These are phyloP conservation scores for Neodidymelliopsis sp. DNA, from an alignment of 2,329 filamentous ascomycete genomes.

Conservation along the genomic window DNA sequence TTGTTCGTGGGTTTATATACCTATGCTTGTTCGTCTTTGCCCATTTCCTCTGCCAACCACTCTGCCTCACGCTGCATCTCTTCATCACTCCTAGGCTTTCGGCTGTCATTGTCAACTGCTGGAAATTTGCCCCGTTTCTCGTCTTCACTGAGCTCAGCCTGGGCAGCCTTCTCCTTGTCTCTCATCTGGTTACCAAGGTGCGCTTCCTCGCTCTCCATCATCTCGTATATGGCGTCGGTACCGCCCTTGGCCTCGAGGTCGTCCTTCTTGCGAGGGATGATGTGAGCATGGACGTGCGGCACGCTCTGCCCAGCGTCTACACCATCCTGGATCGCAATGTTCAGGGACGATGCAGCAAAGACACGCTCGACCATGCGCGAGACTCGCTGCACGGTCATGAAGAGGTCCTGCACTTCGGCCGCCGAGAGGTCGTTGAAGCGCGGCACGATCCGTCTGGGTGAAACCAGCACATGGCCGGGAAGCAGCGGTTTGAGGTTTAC, in stretches of 20 bases:
- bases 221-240: constrained; percentile 79
- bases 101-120: constrained; percentile 69
- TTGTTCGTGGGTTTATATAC: no score
- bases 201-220: constrained; percentile 84
- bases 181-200: constrained; percentile 77
- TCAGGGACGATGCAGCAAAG: constrained; percentile 76
- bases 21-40: constrained; percentile 46
- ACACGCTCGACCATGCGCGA: constrained; percentile 74
- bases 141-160: constrained; percentile 32
- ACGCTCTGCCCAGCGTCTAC: constrained; percentile 91
- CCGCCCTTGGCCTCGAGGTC: constrained; percentile 66
- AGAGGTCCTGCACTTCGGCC: constrained; percentile 82
- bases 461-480: constrained; percentile 91
- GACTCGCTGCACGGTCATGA: constrained; percentile 83
- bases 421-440: constrained; percentile 77
- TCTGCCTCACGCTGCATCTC: constrained; percentile 84
- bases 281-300: constrained; percentile 89
- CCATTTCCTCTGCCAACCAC: constrained; percentile 66
- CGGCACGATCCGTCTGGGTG: constrained; percentile 71
- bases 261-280: constrained; percentile 75
- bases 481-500: constrained; percentile 96
- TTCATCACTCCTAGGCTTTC: constrained; percentile 70
- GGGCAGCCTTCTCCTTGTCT: constrained; percentile 60
- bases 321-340: constrained; percentile 95
- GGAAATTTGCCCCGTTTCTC: constrained; percentile 66